phyloP scores from a whole-genome alignment of 768 basidiomycete genomes.

The Boletellus sp. region DNA sequence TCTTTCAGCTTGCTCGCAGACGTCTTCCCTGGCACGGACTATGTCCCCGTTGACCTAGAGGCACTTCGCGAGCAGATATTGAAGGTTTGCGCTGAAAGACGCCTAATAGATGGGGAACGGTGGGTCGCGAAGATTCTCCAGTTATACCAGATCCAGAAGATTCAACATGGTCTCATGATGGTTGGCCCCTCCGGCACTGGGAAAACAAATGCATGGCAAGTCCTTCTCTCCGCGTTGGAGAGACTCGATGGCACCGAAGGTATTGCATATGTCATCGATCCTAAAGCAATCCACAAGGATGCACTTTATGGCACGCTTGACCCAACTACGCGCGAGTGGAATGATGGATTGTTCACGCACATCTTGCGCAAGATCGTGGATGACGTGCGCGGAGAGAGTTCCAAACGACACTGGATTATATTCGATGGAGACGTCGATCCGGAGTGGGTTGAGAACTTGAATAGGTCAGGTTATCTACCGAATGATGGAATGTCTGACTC shows the following conservation, averaged over 20 bases:
- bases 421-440: conserved; percentile 99
- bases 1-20: conserved; percentile 77
- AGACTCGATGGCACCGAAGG: conserved; percentile 90
- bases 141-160: conserved; percentile 98
- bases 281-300: conserved; percentile 99
- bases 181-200: conserved; percentile 96
- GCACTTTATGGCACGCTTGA: conserved; percentile 96
- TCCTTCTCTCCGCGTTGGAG: conserved; percentile 86
- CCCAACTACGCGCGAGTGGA: conserved; percentile 97
- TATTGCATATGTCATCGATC: conserved; percentile 94
- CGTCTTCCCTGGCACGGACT: conserved; percentile 95
- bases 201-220: conserved; percentile 96
- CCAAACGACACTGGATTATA: conserved; percentile 97
- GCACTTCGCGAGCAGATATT: conserved; percentile 80
- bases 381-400: conserved; percentile 95
- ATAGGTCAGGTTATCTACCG: conserved; percentile 60
- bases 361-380: conserved; percentile 97
- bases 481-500: background rate
- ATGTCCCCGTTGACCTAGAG: conserved; percentile 84
- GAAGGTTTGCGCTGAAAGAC: conserved; percentile 81
- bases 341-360: conserved; percentile 97
- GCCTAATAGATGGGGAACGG: conserved; percentile 79
- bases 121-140: conserved; percentile 97
- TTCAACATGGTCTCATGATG: conserved; percentile 99
- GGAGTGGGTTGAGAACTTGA: conserved; percentile 99